Conservation (phyloP, 2,329 filamentous ascomycete genomes). For the Trichophyton simii region DNA sequence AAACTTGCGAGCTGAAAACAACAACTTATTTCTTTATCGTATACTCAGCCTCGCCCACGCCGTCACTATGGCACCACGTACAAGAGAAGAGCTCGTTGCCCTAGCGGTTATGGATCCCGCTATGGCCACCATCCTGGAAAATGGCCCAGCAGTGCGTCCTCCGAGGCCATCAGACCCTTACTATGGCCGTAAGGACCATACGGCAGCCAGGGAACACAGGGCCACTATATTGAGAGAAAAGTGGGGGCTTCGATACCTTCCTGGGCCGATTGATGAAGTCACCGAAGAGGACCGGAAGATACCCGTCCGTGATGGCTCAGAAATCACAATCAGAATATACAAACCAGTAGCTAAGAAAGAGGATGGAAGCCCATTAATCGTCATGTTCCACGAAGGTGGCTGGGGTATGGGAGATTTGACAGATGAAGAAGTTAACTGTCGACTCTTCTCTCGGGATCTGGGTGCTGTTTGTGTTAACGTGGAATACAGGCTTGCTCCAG, state of each 20-base stretch:
- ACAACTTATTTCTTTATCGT: not conserved
- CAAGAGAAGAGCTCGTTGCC: not conserved
- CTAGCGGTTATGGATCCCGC: not conserved
- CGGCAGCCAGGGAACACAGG: not conserved
- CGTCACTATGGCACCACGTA: not conserved
- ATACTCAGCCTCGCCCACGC: not conserved
- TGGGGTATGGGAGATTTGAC: not conserved
- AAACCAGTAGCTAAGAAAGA: not conserved
- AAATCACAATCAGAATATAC: not conserved
- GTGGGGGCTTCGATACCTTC: not conserved
- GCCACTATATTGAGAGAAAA: conserved; percentile 2
- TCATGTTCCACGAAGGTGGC: conserved; percentile 2
- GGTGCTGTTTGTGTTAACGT: conserved; percentile 37
- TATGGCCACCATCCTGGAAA: not conserved
- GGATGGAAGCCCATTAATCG: not conserved
- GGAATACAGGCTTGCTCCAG: conserved; percentile 32
- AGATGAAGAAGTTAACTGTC: not conserved
- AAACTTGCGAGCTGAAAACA: not conserved
- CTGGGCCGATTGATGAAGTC: not conserved
- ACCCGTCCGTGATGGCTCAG: not conserved
- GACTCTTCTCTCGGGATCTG: not conserved
- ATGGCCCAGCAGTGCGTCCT: not conserved
- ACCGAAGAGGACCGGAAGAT: not conserved
- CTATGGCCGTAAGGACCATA: not conserved
- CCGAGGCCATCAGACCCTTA: not conserved